A percentile compares a stretch with the other conserved stretches of the same genome.
Conservation (phyloP, 2,329 filamentous ascomycete genomes). For the Aspergillus fijiensis region DNA sequence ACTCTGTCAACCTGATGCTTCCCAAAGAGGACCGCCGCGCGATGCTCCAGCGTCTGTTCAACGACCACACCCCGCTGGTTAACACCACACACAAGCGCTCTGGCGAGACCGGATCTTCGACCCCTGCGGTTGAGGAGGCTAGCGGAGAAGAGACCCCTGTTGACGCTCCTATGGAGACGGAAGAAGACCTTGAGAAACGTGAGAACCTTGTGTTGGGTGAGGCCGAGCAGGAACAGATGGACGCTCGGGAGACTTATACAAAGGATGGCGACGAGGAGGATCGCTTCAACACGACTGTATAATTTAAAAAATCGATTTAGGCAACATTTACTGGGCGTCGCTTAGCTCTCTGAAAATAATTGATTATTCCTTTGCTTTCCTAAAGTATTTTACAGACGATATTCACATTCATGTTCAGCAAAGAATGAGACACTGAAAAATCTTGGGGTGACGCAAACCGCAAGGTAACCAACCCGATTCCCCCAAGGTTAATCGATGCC, state of each 20-base stretch:
- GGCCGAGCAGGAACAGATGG: constrained; percentile 43
- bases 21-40: constrained; percentile 94
- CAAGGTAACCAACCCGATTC: not conserved
- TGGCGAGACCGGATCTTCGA: constrained; percentile 16
- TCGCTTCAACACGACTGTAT: constrained; percentile 50
- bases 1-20: constrained; percentile 93
- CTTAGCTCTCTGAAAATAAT: constrained; percentile 1
- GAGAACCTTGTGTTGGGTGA: constrained; percentile 42
- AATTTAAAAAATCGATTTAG: constrained; percentile 15
- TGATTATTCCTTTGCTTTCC: not conserved
- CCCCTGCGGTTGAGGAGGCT: constrained; percentile 11
- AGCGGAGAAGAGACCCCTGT: constrained; percentile 13
- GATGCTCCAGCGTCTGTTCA: constrained; percentile 87
- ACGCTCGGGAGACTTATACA: constrained; percentile 44
- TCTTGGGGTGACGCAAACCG: not conserved
- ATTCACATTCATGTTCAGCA: not conserved
- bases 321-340: constrained; percentile 10
- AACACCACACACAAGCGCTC: constrained; percentile 52
- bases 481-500: not conserved
- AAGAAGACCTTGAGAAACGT: constrained; percentile 38
- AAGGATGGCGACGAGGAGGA: constrained; percentile 49
- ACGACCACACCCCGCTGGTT: constrained; percentile 80
- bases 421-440: not conserved
- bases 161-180: constrained; percentile 25
- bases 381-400: not conserved